A percentile compares a stretch with the other conserved stretches of the same genome.
phyloP scores from a whole-genome alignment of 2,329 filamentous ascomycete species.

The Reticulascus tulasneorum region DNA sequence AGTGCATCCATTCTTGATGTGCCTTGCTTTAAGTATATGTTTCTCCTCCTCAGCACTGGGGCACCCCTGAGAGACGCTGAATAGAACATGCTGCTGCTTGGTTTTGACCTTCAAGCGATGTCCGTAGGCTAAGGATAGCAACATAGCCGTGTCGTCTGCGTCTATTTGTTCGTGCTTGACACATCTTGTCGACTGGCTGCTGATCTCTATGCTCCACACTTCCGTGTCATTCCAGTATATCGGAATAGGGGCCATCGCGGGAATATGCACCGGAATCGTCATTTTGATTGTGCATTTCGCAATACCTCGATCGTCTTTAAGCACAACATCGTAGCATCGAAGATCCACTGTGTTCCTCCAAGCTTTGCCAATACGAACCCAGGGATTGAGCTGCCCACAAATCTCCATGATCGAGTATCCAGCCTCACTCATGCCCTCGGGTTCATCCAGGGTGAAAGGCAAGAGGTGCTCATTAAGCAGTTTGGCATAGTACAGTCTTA shows the following conservation, averaged over 20 bases:
- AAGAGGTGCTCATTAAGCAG: constrained; percentile 76
- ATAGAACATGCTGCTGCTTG: no score
- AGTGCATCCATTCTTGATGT: no score
- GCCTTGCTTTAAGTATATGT: no score
- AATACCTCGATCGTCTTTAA: constrained; percentile 23
- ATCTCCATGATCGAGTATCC: constrained; percentile 31
- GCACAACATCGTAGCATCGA: constrained; percentile 13
- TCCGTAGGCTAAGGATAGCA: constrained; percentile 44
- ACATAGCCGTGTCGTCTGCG: constrained; percentile 41
- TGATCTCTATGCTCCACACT: constrained; percentile 33
- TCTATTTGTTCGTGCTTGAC: constrained; percentile 11
- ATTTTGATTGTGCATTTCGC: constrained; percentile 35
- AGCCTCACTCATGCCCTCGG: constrained; percentile 31
- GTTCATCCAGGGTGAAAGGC: constrained; percentile 48
- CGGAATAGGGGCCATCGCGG: constrained; percentile 28
- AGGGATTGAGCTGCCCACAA: constrained; percentile 40
- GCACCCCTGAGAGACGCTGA: no score
- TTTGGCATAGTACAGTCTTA: constrained; percentile 62
- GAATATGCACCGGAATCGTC: constrained; percentile 38
- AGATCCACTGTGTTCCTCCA: constrained; percentile 35
- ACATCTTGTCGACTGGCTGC: constrained; percentile 12
- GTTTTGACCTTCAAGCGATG: constrained; percentile 40
- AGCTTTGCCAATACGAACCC: constrained; percentile 35
- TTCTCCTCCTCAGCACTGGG: no score
- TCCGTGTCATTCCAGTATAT: constrained; percentile 34